phyloP scores from a whole-genome alignment of 257 asterid genomes.

The Coffea canephora region DNA sequence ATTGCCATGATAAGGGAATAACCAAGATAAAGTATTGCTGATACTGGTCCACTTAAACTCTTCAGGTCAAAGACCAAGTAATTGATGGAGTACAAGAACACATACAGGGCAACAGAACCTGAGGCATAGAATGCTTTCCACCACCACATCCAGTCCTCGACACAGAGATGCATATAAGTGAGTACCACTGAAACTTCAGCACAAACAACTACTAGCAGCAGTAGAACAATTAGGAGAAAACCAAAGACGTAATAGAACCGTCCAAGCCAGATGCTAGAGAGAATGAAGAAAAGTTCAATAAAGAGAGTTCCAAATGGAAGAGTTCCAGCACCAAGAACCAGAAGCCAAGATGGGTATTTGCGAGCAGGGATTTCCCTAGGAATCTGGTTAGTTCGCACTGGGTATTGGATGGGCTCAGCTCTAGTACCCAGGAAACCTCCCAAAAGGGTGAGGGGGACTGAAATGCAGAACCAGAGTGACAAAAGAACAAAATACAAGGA shows the following conservation, averaged over 20 bases:
- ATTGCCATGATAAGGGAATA: constrained; percentile 76
- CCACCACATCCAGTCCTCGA: constrained; percentile 99
- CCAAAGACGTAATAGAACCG: constrained; percentile 81
- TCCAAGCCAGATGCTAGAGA: constrained; percentile 87
- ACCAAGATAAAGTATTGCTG: constrained; percentile 72
- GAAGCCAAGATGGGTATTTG: constrained; percentile 79
- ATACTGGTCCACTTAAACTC: constrained; percentile 82
- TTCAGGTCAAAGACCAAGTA: constrained; percentile 80
- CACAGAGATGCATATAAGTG: constrained; percentile 87
- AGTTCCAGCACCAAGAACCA: constrained; percentile 88
- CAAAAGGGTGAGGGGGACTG: constrained; percentile 80
- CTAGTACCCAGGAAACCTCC: constrained; percentile 71
- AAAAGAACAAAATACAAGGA: constrained; percentile 63
- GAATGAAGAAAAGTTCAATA: constrained; percentile 84
- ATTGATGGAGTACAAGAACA: constrained; percentile 74
- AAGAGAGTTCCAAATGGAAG: constrained; percentile 90
- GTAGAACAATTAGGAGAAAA: constrained; percentile 62
- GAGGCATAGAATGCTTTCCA: constrained; percentile 89
- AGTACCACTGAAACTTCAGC: constrained; percentile 83
- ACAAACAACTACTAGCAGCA: constrained; percentile 62
- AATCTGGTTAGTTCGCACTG: constrained; percentile 78
- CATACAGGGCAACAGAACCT: constrained; percentile 76
- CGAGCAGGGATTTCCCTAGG: constrained; percentile 84
- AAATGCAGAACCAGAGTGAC: constrained; percentile 81
- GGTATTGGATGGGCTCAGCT: constrained; percentile 64